Base-by-base conservation (phyloP, 164 flowering plant species). In the Dillenia suffruticosa region DNA sequence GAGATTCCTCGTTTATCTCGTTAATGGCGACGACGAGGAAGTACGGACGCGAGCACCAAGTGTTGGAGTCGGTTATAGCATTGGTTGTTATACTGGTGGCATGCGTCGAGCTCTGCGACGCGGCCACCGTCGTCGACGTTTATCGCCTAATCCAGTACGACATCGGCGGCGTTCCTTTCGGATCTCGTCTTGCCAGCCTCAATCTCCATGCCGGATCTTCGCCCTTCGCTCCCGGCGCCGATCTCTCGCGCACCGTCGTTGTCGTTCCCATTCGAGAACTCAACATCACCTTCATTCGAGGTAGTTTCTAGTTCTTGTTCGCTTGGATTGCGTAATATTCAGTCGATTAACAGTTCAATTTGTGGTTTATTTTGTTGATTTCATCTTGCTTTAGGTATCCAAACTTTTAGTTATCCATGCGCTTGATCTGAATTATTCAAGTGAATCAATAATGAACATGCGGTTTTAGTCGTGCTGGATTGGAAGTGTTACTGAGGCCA, bases 71-170 rank as follows among this genome's bases (percentile, higher is more conserved):
- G 1, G 73, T 81, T 10, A 63, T 88, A 46, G 79, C 87, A 0
- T 62, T 88, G 14, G 72, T 85, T n/a, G 68, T 88, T 72, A 66
- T 92, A 13, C 78, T 90, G 0, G 77, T 90, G 16, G 87, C 97
- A 51, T 93, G 92, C 79, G 87, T 83, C 50, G 90, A 89, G 77
- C 91, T 90, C 65, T 81, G 97, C 71, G 97, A 83, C 71, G 97
- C 94, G 48, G 96, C 92, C 55, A 79, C 97, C n/a, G 96, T 79
- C 66, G 85, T 92, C 55, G 97, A 92, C 67, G 97, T 95, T 52
- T 95, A 89, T 77, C 87, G 99, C 13, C 87, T 95, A 13, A 92
- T 92, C 48, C 99, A 95, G 76, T 95, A 89, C 74, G 97, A 95
- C 73, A 72, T 95, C 70, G 69, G 89, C 63, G 96, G 97, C n/a